Base-by-base conservation (phyloP, 1,139 yeast genomes). In the Lodderomyces metapsilosis region DNA sequence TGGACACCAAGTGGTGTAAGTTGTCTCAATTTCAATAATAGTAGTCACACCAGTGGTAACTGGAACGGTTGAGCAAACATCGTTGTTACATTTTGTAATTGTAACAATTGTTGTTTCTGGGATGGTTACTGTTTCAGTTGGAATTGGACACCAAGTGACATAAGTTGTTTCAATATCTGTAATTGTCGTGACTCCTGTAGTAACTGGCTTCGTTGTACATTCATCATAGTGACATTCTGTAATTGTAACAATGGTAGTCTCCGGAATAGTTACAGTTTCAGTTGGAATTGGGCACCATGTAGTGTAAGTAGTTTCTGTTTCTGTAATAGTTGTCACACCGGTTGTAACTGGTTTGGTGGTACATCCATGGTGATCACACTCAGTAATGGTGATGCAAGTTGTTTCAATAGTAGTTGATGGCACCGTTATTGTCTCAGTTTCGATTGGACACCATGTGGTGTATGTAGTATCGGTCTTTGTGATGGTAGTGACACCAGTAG, bases 381-480 rank as follows among this genome's bases (percentile, higher is more conserved):
- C 68, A 49, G 81, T 76, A 61, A 76, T 64, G 57, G 82, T 76
- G 45, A 71, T 65, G 48, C 71, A 61, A 23, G 59, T 56, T 36
- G 63, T 52, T 24, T 52, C 54, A 39, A 59, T 61, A 83, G 84
- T 48, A 36, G 55, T 43, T n/a, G 30, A 25, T 5, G 30, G 30
- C 6, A 25, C 30, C 8, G 30, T 25, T 8, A 25, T 25, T 25
- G 30, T 25, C 30, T 25, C 30, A n/a, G 27, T 15, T 18, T 8
- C 52, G 44, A 56, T 64, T 58, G 76, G 75, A 53, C 75, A 70
- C 70, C 66, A 71, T 50, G 75, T 70, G 60, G 72, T 66, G 65
- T 54, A 69, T 62, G 66, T 73, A 51, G 76, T 69, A 49, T 66
- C 68, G 41, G 63, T 69, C 44, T 68, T 57, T 64, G 75, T 70